Conservation (phyloP, 345 rosid species). For the Hypericum perforatum region DNA sequence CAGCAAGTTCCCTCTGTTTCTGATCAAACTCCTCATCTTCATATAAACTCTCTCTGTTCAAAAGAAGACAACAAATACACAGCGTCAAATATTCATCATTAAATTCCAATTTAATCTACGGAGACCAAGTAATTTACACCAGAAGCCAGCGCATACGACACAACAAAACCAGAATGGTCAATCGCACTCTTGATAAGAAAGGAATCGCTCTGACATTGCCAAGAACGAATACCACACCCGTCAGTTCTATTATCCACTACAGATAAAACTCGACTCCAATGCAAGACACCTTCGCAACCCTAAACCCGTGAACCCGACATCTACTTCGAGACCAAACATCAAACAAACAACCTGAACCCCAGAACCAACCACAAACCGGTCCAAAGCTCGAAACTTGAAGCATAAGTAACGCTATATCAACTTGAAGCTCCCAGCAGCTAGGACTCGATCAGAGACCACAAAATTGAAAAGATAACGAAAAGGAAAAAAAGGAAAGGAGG, state of each 20-base stretch:
- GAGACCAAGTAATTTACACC: not conserved
- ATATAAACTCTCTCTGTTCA: conserved; percentile 74
- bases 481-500: not conserved
- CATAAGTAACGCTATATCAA: no score
- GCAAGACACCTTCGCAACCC: not conserved
- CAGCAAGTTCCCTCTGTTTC: conserved; percentile 92
- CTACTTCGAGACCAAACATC: conserved; percentile 7
- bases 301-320: not conserved
- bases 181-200: no score
- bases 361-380: not conserved
- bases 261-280: not conserved
- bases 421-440: no score
- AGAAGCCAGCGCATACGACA: not conserved
- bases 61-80: conserved; percentile 8
- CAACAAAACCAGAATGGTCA: no score
- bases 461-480: conserved; percentile 4
- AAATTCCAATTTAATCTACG: not conserved
- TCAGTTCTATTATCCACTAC: no score
- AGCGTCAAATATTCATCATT: not conserved
- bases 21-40: conserved; percentile 94
- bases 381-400: no score
- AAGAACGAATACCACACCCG: no score
- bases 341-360: conserved; percentile 14
- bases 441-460: not conserved
- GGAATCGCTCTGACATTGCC: no score